Percentiles rank a stretch among this genome's conserved stretches.
These are phyloP conservation scores for Hypoxylon sp. DNA, from an alignment of 2,329 filamentous ascomycete species.

Conservation along the genomic window DNA sequence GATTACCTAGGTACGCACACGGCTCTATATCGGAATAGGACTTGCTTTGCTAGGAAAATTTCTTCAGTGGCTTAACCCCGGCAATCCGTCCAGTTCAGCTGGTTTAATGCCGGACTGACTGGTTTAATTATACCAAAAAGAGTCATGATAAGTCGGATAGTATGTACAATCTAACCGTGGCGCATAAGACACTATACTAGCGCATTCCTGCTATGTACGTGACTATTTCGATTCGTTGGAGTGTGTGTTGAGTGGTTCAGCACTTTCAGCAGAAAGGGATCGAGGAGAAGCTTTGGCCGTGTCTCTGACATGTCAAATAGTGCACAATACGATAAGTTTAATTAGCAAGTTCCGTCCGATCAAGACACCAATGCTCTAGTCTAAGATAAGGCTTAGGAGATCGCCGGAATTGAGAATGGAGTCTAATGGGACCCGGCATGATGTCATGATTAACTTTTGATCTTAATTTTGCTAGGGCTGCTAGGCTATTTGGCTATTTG, in stretches of 20 bases:
- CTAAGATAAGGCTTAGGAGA: slow-evolving; percentile 35
- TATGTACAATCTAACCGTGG: slow-evolving; percentile 29
- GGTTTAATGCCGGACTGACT: slow-evolving; percentile 28
- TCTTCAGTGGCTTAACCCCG: slow-evolving; percentile 38
- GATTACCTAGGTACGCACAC: slow-evolving; percentile 15
- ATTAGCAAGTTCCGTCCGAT: slow-evolving; percentile 36
- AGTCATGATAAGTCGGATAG: slow-evolving; percentile 37
- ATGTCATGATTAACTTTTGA: slow-evolving; percentile 34
- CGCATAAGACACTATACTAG: slow-evolving; percentile 22
- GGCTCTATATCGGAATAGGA: slow-evolving; percentile 30
- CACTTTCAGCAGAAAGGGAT: slow-evolving; percentile 16
- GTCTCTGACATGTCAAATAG: slow-evolving; percentile 16
- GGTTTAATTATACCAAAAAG: slow-evolving; percentile 34
- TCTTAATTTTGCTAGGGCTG: slow-evolving; percentile 34
- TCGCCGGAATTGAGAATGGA: slow-evolving; percentile 40
- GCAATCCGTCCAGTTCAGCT: slow-evolving; percentile 25
- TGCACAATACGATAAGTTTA: slow-evolving; percentile 38
- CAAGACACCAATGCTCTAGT: slow-evolving; percentile 30
- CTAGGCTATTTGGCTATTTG: slow-evolving; percentile 14
- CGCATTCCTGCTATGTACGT: slow-evolving; percentile 1
- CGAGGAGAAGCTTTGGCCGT: not conserved
- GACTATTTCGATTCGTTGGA: slow-evolving; percentile 7
- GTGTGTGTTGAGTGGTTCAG: slow-evolving; percentile 4
- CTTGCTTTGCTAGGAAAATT: slow-evolving; percentile 27
- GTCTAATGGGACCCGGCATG: slow-evolving; percentile 37